A percentile compares a stretch with the other conserved stretches of the same genome.
Conservation (phyloP, 164 flowering plant species). For the Magnolia changhungtana region DNA sequence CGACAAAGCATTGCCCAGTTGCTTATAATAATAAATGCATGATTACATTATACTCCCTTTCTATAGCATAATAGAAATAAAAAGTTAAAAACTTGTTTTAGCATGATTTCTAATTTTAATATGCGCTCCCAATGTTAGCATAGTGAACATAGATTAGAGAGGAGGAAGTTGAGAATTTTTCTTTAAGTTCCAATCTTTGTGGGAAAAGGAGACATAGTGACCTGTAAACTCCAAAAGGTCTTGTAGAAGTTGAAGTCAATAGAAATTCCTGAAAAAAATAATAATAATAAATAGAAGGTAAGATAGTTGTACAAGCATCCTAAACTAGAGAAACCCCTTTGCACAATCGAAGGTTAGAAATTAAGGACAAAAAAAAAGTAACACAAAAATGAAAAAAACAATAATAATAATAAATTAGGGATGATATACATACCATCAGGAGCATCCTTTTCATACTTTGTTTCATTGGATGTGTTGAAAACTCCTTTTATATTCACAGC, state of each 20-base stretch:
- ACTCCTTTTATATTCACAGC: conserved; percentile 99
- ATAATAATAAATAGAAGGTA: not conserved
- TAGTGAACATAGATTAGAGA: too few relatives aligned
- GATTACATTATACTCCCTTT: not conserved
- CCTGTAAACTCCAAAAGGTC: conserved; percentile 99
- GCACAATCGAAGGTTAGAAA: not conserved
- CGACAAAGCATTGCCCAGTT: not conserved
- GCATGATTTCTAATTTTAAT: not conserved
- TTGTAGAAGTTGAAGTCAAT: conserved; percentile 97
- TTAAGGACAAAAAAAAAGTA: conserved; percentile 1
- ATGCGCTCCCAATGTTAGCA: too few relatives aligned
- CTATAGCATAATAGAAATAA: not conserved
- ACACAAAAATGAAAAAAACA: not conserved
- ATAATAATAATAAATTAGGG: too few relatives aligned
- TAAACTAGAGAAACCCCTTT: not conserved
- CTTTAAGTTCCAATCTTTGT: not conserved
- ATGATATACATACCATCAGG: conserved; percentile 56
- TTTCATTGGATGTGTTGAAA: conserved; percentile 94
- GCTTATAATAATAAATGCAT: not conserved
- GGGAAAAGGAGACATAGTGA: conserved; percentile 17
- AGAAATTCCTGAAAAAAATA: conserved; percentile 57
- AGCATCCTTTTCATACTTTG: conserved; percentile 92
- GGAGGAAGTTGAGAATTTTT: not conserved
- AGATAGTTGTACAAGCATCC: not conserved
- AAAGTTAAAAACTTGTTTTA: too few relatives aligned